Base-by-base conservation (phyloP, 176 grass and related monocot species). In the Triticum monococcum region DNA sequence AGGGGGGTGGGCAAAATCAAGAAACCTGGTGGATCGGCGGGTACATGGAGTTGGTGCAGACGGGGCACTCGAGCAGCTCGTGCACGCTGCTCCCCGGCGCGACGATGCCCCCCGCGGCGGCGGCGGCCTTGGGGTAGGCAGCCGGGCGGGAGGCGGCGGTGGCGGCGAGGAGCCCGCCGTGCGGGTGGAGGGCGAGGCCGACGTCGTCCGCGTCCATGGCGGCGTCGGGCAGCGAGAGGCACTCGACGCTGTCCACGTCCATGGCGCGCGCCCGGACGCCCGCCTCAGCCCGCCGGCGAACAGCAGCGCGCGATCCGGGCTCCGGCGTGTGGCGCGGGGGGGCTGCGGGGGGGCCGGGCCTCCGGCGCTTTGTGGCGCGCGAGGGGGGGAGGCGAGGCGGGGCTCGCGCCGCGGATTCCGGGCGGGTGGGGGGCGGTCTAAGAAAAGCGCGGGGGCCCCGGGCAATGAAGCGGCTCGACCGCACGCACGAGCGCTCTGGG, bases 41-140 rank as follows among this genome's bases (percentile, higher is more conserved):
- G 86, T 92, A 98, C 97, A 98, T 98, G 84, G 94, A 98, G 79
- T 96, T 94, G 86, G 94, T 96, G 89, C 97, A 98, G 36, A 98
- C 94, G 75, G 97, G 96, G 86, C 96, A 98, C 84, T 98, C 94
- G 72, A 98, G 93, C 88, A 98, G 87, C 84, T 98, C 94, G 75
- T 94, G 97, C 60, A 98, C 97, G 76, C 88, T 86, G 46, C 70
- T 91, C 79, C 73, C 79, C 35, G 85, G 86, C 33, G 88, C 56
- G 73, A 75, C 20, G 43, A 60, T 17, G 38, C 71, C 71, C 43
- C 71, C 71, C 23, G 71, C 71, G 71, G 3, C 22, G 59, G 32
- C 56, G 76, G 30, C 65, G 26, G 62, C 54, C 73, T 94, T 87
- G 23, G 91, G 82, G 75, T 84, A 80, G 43, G 72, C 81, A 23